These are phyloP conservation scores for Daphne laureola DNA, from an alignment of 441 rosid genomes.

Conservation along the genomic window DNA sequence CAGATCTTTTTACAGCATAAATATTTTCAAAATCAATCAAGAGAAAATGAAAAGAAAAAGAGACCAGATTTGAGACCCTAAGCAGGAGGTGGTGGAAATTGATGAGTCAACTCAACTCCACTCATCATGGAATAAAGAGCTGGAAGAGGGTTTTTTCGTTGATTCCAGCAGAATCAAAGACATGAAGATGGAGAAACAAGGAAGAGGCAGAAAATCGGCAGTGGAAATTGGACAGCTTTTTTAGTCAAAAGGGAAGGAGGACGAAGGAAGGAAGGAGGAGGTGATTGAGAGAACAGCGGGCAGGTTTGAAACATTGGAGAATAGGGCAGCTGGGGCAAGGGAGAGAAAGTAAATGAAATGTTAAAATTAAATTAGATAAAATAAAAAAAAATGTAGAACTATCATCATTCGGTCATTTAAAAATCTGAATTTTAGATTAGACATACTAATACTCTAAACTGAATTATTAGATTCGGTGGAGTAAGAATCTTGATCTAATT, in stretches of 20 bases:
- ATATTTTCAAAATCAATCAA: conserved; percentile 13
- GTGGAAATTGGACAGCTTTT: not conserved
- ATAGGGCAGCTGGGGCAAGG: conserved; percentile 37
- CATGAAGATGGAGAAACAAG: conserved; percentile 17
- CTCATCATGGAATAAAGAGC: conserved; percentile 19
- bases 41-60: not conserved
- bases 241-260: conserved; percentile 41
- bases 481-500: no score
- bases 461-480: no score
- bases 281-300: conserved; percentile 43
- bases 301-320: conserved; percentile 26
- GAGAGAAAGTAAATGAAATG: conserved; percentile 22
- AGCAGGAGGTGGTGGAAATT: conserved; percentile 8
- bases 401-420: no score
- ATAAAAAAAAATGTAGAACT: no score
- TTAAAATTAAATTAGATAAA: not conserved
- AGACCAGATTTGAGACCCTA: not conserved
- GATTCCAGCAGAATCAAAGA: conserved; percentile 5
- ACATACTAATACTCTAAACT: no score
- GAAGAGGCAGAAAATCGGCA: conserved; percentile 12
- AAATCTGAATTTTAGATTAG: no score
- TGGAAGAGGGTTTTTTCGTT: not conserved
- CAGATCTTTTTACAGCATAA: not conserved
- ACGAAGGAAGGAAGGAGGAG: conserved; percentile 15
- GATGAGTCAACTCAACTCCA: conserved; percentile 19